Percentiles rank a stretch among this genome's conserved stretches.
Conservation (phyloP, 2,329 filamentous ascomycete genomes). For the Colletotrichum horii region DNA sequence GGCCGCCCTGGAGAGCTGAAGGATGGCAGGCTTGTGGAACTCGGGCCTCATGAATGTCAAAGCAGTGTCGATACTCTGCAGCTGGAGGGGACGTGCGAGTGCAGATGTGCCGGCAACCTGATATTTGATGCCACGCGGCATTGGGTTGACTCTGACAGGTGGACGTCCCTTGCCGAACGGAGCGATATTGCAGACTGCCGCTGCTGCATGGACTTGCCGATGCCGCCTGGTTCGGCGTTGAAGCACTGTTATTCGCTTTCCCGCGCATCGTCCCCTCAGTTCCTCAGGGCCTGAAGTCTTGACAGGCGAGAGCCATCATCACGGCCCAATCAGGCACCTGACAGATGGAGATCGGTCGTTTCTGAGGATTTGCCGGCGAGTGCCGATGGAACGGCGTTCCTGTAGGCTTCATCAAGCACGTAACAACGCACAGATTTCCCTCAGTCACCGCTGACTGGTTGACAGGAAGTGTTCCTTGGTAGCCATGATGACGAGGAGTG, state of each 20-base stretch:
- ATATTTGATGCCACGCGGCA: neutral
- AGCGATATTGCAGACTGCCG: neutral
- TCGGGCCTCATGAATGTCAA: neutral
- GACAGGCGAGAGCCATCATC: neutral
- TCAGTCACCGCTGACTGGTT: neutral
- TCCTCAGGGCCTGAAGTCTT: neutral
- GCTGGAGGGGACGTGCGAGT: neutral
- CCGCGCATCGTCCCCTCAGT: neutral
- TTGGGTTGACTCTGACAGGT: neutral
- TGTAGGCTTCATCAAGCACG: neutral
- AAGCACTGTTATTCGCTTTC: neutral
- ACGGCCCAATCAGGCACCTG: neutral
- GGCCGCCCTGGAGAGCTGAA: neutral
- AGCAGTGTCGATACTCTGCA: neutral
- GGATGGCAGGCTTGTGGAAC: neutral
- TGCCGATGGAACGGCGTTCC: neutral
- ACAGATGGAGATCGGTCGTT: neutral
- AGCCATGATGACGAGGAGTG: neutral
- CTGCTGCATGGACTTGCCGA: neutral
- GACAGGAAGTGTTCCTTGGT: neutral
- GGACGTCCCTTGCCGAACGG: neutral
- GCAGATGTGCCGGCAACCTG: neutral
- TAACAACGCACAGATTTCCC: neutral
- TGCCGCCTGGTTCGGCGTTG: neutral
- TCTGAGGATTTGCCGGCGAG: neutral